These are phyloP conservation scores for Colletotrichum caudatum DNA, from an alignment of 2,329 filamentous ascomycete genomes.

Conservation along the genomic window DNA sequence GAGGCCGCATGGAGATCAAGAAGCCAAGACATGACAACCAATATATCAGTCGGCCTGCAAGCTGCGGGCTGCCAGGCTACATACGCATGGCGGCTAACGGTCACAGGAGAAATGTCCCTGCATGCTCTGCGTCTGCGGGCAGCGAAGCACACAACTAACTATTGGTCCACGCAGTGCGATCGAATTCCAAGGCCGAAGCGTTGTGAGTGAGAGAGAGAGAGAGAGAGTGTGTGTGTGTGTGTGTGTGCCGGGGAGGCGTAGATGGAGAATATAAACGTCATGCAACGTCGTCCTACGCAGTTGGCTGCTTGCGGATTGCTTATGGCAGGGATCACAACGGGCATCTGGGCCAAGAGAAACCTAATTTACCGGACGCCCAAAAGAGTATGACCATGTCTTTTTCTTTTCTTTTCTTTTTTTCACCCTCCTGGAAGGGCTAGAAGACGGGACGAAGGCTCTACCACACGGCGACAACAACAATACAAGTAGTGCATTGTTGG, in stretches of 20 bases:
- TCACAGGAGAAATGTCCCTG: not conserved
- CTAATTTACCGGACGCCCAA: slow-evolving; percentile 28
- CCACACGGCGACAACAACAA: not conserved
- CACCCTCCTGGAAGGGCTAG: not conserved
- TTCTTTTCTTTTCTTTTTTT: no score
- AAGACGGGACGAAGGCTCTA: slow-evolving; percentile 22
- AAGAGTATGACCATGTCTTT: slow-evolving; percentile 11
- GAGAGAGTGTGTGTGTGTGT: slow-evolving; percentile 16
- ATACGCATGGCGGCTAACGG: not conserved
- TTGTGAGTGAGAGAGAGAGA: no score
- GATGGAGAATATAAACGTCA: slow-evolving; percentile 22
- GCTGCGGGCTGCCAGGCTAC: slow-evolving; percentile 23
- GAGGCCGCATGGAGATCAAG: not conserved
- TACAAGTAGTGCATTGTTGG: slow-evolving; percentile 5
- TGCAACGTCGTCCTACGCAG: slow-evolving; percentile 31
- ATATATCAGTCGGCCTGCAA: slow-evolving; percentile 7
- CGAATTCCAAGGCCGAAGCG: slow-evolving; percentile 28
- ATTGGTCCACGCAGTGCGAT: slow-evolving; percentile 3
- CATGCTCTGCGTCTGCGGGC: not conserved
- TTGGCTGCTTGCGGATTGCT: slow-evolving; percentile 23
- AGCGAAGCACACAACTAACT: not conserved
- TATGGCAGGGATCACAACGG: slow-evolving; percentile 21
- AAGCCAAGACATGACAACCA: not conserved
- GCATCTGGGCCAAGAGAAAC: not conserved
- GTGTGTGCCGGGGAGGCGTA: slow-evolving; percentile 33